Evolutionary conservation across 2,329 filamentous ascomycete species (phyloP), one percentile per base, ranked within the genome.

Genomic region (Arthrobotrys sphaeroides): DNA sequence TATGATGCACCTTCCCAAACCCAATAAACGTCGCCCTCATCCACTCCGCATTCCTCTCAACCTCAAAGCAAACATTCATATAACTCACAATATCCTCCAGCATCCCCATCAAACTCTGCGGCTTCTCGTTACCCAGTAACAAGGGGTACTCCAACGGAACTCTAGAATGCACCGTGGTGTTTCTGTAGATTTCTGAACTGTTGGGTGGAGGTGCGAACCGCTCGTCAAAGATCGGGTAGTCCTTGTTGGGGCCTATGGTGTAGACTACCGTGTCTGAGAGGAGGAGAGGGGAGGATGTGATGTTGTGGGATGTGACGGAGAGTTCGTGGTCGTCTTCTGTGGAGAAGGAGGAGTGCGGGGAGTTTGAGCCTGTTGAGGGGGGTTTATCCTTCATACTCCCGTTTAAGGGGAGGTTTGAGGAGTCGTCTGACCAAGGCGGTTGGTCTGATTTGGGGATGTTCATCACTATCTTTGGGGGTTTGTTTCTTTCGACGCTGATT

Each of bases 201-300:
- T 24, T 13, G 3, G 42, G 53, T 26, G 31, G 65, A 3, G 40
- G 53, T 13, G 65, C 42, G 22, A 51, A 68, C 16, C 51, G 22
- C 20, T 68, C 53, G 42, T 68, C 65, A n/a, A 68, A 68, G 12
- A 68, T 28, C 4, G 53, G 65, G 22, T 68, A 68, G 31, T 60
- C 65, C n/a, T 24, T 60, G 7, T 51, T 2, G 1, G 43, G 24
- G 9, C 40, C 45, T 33, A 68, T 68, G 20, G 16, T 22, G 31
- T 60, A 68, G 13, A 68, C 53, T 12, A 68, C 65, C 9, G 65
- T 68, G 26, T 68, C 65, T 9, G 51, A 60, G 4, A 20, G 65
- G 28, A 68, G 38, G 2, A 68, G 12, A 1, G 65, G 65, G 12
- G 36, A 68, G 13, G 57, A 24, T 1, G 65, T 57, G 28, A 68